These are phyloP conservation scores for Parafenestella ontariensis DNA, from an alignment of 2,329 filamentous ascomycete genomes.

Conservation along the genomic window DNA sequence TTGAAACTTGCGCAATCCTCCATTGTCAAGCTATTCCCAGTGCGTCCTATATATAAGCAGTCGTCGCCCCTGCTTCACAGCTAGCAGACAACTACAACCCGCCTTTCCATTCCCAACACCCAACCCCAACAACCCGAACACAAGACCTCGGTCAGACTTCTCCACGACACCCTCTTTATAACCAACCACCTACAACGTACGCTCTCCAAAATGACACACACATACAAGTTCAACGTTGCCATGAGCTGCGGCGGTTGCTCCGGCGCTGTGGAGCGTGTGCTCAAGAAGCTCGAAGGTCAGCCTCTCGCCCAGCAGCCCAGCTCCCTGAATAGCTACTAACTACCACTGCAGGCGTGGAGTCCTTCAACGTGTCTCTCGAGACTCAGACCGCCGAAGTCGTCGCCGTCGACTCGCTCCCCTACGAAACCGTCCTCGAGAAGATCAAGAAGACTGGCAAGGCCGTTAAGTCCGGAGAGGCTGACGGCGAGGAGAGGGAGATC, in stretches of 20 bases:
- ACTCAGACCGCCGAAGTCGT: slow-evolving; percentile 81
- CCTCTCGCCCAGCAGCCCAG: slow-evolving; percentile 14
- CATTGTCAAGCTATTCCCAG: slow-evolving; percentile 13
- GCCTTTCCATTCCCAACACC: slow-evolving; percentile 1
- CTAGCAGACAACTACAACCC: slow-evolving; percentile 2
- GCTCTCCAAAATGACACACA: slow-evolving; percentile 70
- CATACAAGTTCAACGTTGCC: slow-evolving; percentile 91
- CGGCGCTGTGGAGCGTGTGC: slow-evolving; percentile 86
- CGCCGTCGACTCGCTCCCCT: slow-evolving; percentile 72
- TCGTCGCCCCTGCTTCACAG: slow-evolving; percentile 2
- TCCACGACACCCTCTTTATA: slow-evolving; percentile 2
- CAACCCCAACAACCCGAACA: slow-evolving; percentile 12
- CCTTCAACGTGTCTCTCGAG: slow-evolving; percentile 86
- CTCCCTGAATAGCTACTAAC: slow-evolving; percentile 14
- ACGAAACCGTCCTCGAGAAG: slow-evolving; percentile 81
- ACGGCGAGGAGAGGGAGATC: slow-evolving; percentile 58
- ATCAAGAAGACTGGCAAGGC: slow-evolving; percentile 97
- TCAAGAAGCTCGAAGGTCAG: slow-evolving; percentile 89
- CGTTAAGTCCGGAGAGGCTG: slow-evolving; percentile 77
- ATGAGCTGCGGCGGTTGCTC: slow-evolving; percentile 98
- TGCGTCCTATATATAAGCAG: slow-evolving; percentile 21
- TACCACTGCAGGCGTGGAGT: slow-evolving; percentile 74
- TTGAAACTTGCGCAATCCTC: slow-evolving; percentile 44
- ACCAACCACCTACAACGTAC: slow-evolving; percentile 6
- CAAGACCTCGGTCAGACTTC: background rate